phyloP scores from a whole-genome alignment of 2,329 filamentous ascomycete species.

The Talaromyces islandicus region DNA sequence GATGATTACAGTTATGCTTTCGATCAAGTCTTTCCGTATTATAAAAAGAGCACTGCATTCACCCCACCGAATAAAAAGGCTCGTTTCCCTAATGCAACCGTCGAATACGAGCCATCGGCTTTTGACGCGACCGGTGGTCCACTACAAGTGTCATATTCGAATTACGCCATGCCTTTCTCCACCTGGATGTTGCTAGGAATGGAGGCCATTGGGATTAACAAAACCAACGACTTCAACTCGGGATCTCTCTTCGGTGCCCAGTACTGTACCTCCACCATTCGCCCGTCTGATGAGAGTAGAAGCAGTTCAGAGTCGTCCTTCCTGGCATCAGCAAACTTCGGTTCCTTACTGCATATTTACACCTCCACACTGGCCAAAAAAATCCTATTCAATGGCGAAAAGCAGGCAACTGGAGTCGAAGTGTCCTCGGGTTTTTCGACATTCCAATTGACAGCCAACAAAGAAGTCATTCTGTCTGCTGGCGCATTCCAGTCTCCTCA shows the following conservation, averaged over 20 bases:
- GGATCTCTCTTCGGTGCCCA: conserved; percentile 18
- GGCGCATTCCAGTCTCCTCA: conserved; percentile 13
- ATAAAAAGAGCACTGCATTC: conserved; percentile 21
- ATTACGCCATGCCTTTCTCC: conserved; percentile 20
- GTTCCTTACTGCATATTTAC: conserved; percentile 26
- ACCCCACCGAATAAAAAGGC: conserved; percentile 17
- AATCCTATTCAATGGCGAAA: conserved; percentile 29
- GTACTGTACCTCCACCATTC: conserved; percentile 26
- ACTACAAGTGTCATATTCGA: conserved; percentile 27
- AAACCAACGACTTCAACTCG: conserved; percentile 22
- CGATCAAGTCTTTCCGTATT: conserved; percentile 20
- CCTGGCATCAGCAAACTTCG: conserved; percentile 18
- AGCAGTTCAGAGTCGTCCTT: conserved; percentile 20
- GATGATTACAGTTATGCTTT: conserved; percentile 24
- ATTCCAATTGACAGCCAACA: conserved; percentile 18
- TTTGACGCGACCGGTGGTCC: conserved; percentile 20
- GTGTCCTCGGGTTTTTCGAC: conserved; percentile 17
- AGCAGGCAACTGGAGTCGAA: conserved; percentile 20
- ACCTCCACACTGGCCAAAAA: conserved; percentile 26
- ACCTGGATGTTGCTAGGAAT: conserved; percentile 22
- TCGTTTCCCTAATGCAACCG: conserved; percentile 21
- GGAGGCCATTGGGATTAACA: conserved; percentile 20
- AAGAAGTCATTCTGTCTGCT: conserved; percentile 14
- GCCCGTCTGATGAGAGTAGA: conserved; percentile 17
- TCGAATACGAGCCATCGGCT: conserved; percentile 16